phyloP scores from a whole-genome alignment of 345 rosid species.

The Populus euphratica region DNA sequence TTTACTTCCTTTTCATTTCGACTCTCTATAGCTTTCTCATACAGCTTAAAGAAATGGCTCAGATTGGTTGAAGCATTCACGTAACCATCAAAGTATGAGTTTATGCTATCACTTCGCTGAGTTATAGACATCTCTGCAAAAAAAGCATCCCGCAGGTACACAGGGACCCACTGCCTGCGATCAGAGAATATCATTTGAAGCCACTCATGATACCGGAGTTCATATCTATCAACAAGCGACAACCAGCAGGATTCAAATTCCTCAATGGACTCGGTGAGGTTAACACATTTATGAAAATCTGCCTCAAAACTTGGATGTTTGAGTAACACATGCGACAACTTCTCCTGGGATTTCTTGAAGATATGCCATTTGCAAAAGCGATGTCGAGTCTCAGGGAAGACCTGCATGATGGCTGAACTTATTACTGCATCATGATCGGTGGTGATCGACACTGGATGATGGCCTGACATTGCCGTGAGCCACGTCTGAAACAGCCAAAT shows the following conservation, averaged over 20 bases:
- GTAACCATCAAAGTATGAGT: conserved; percentile 55
- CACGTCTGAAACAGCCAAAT: conserved; percentile 69
- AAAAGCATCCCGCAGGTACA: conserved; percentile 52
- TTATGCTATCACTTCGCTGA: conserved; percentile 35
- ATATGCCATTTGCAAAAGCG: conserved; percentile 54
- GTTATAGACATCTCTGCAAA: conserved; percentile 50
- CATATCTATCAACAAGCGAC: conserved; percentile 46
- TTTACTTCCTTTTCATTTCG: conserved; percentile 75
- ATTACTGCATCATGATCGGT: conserved; percentile 58
- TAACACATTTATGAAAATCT: conserved; percentile 60
- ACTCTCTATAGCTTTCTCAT: conserved; percentile 57
- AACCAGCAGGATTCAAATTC: conserved; percentile 75
- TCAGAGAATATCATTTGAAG: conserved; percentile 54
- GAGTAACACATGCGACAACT: conserved; percentile 50
- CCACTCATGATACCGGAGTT: conserved; percentile 59
- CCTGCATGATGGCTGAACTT: conserved; percentile 54
- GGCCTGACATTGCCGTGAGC: conserved; percentile 69
- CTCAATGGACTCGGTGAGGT: conserved; percentile 41
- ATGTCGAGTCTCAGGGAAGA: conserved; percentile 51
- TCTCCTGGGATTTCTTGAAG: conserved; percentile 56
- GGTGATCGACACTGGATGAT: conserved; percentile 61
- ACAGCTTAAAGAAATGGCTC: conserved; percentile 49
- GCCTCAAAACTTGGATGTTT: conserved; percentile 59
- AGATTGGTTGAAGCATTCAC: conserved; percentile 59
- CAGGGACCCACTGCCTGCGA: conserved; percentile 77